Evolutionary conservation across 2,329 filamentous ascomycete genomes (phyloP).

Genomic region (Aspergillus awamori): DNA sequence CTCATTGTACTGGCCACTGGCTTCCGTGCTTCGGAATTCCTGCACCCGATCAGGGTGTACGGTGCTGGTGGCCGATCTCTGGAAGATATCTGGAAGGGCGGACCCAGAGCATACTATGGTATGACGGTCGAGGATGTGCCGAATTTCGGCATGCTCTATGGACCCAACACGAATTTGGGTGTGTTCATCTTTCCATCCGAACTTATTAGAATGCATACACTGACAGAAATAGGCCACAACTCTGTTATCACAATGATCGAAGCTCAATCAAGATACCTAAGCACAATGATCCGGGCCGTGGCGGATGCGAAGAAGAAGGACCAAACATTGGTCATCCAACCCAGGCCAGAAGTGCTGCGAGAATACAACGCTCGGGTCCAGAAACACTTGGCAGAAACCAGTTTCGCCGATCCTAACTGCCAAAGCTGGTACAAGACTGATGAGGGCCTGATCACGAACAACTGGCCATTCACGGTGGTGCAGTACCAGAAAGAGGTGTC

Average conservation of each 20-base stretch:
- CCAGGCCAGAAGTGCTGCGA: slow-evolving; percentile 43
- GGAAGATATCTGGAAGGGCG: slow-evolving; percentile 57
- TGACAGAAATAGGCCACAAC: slow-evolving; percentile 50
- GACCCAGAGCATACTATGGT: slow-evolving; percentile 56
- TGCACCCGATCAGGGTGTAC: slow-evolving; percentile 59
- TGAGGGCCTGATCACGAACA: slow-evolving; percentile 59
- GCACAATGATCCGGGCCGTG: slow-evolving; percentile 53
- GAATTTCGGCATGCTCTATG: slow-evolving; percentile 62
- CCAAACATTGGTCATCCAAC: slow-evolving; percentile 49
- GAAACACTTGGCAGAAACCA: slow-evolving; percentile 44
- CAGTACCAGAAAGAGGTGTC: slow-evolving; percentile 55
- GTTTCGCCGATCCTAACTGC: slow-evolving; percentile 59
- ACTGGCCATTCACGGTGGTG: slow-evolving; percentile 58
- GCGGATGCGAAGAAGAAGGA: slow-evolving; percentile 48
- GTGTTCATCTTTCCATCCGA: neutral
- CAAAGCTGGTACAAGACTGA: slow-evolving; percentile 61
- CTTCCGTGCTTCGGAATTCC: slow-evolving; percentile 62
- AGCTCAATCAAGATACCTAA: slow-evolving; percentile 59
- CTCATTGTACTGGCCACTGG: slow-evolving; percentile 62
- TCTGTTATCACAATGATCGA: slow-evolving; percentile 66
- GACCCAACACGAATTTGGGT: slow-evolving; percentile 58
- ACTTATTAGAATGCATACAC: neutral
- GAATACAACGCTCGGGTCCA: slow-evolving; percentile 55
- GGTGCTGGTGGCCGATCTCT: slow-evolving; percentile 50
- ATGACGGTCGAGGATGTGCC: slow-evolving; percentile 56